Conservation (phyloP, 257 asterid species). For the Nicotiana undulata region DNA sequence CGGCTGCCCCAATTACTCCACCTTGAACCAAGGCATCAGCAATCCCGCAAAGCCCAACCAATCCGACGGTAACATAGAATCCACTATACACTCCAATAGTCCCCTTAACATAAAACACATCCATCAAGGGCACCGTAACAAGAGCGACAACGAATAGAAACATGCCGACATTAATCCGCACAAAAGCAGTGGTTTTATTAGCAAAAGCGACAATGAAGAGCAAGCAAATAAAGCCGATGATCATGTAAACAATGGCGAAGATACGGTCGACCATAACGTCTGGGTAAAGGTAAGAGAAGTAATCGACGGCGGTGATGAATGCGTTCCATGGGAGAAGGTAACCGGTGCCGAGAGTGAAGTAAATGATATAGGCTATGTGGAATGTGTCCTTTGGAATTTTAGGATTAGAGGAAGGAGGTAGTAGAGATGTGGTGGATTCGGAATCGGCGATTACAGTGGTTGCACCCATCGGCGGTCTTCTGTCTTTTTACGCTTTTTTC, state of each 20-base stretch:
- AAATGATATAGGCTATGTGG: slow-evolving; percentile 70
- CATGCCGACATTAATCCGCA: slow-evolving; percentile 63
- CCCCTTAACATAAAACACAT: slow-evolving; percentile 65
- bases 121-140: slow-evolving; percentile 66
- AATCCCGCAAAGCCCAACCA: slow-evolving; percentile 58
- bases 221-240: slow-evolving; percentile 42
- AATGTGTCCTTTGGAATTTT: slow-evolving; percentile 65
- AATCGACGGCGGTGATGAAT: slow-evolving; percentile 95
- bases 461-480: slow-evolving; percentile 30
- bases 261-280: slow-evolving; percentile 71
- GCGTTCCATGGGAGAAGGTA: slow-evolving; percentile 96
- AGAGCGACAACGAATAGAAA: slow-evolving; percentile 51
- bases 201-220: slow-evolving; percentile 52
- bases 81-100: slow-evolving; percentile 60
- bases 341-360: slow-evolving; percentile 78
- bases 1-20: slow-evolving; percentile 80
- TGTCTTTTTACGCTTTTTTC: background rate
- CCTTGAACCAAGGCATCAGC: slow-evolving; percentile 94
- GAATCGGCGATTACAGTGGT: slow-evolving; percentile 19
- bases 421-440: slow-evolving; percentile 36
- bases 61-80: slow-evolving; percentile 48
- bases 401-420: slow-evolving; percentile 13
- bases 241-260: slow-evolving; percentile 63
- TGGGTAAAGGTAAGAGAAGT: slow-evolving; percentile 82
- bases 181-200: slow-evolving; percentile 41